Evolutionary conservation across 1,284 basidiomycete species (phyloP).

Genomic region (Pascua guehoae): DNA sequence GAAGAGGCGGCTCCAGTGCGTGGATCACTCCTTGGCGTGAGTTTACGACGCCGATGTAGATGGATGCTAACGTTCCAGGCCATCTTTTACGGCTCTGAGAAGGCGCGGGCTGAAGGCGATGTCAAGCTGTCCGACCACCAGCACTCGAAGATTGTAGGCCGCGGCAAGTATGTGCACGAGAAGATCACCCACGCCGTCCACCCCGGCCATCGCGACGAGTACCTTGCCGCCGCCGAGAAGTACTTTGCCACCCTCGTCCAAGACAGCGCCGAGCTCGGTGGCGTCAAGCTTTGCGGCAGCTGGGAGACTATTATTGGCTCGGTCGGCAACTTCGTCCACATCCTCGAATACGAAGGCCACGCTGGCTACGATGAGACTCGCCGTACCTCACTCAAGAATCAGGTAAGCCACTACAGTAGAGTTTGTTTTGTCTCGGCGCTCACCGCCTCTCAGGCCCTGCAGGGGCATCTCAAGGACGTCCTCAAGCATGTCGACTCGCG

Average conservation of each 20-base stretch:
- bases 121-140: slow-evolving; percentile 57
- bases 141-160: slow-evolving; percentile 76
- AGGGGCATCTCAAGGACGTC: slow-evolving; percentile 51
- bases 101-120: slow-evolving; percentile 78
- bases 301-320: slow-evolving; percentile 84
- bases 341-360: slow-evolving; percentile 87
- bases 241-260: slow-evolving; percentile 76
- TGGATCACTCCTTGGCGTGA: slow-evolving; percentile 4
- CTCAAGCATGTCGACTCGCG: slow-evolving; percentile 68
- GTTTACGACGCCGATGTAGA: background rate
- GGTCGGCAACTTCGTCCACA: slow-evolving; percentile 68
- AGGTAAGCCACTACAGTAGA: slow-evolving; percentile 25
- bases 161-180: slow-evolving; percentile 74
- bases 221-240: slow-evolving; percentile 75
- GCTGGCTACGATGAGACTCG: slow-evolving; percentile 64
- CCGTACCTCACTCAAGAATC: slow-evolving; percentile 21
- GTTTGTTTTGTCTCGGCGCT: background rate
- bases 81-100: slow-evolving; percentile 70
- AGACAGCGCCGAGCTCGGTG: slow-evolving; percentile 60
- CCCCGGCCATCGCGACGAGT: slow-evolving; percentile 71
- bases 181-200: slow-evolving; percentile 84
- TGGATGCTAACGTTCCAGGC: slow-evolving; percentile 41
- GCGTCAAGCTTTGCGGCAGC: slow-evolving; percentile 79
- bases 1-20: background rate
- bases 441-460: slow-evolving; percentile 13